Base-by-base conservation (phyloP, 441 rosid species). In the Brassica balearica region DNA sequence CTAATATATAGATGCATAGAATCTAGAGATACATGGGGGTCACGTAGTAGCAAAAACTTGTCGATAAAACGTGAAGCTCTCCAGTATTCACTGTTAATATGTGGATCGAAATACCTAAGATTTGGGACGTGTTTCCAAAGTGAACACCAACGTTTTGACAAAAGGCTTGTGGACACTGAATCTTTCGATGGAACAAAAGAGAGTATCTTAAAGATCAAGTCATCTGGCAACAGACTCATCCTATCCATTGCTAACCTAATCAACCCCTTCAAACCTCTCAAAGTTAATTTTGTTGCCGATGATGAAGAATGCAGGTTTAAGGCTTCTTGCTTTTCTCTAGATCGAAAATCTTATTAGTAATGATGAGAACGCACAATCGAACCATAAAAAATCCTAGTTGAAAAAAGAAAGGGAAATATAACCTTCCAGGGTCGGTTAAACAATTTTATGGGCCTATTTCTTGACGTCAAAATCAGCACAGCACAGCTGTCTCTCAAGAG, bases 111-210 rank as follows among this genome's bases (percentile, higher is more conserved):
- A 55, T 65, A 53, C 20, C 6, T 8, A 66, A 75, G 67, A 41
- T 1, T 10, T 7, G 67, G 72, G 9, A 58, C 63, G 8, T 17
- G 60, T 60, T 60, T 68, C 79, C 79, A 76, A 8, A 76, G 79
- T 8, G 10, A 12, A 43, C 17, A 1, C 74, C 74, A 68, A 10
- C 74, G 74, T 60, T 20, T 68, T n/a, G 79, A 76, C 79, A 76
- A 61, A 66, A 75, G 46, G 22, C 71, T 53, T 6, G 80, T 53
- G 41, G 64, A 7, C 22, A 77, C 71, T 3, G 38, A 46, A 36
- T 0, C 32, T 64, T 71, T 71, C 2, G 76, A 10, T 38, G 34
- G 29, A 77, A 34, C 2, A 11, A 15, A 8, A 2, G 60, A 69
- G 14, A 77, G 19, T 51, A 77, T 64, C 43, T 70, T 53, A 5